Conservation (phyloP, 2,329 filamentous ascomycete genomes). For the Colletotrichum abscissum region DNA sequence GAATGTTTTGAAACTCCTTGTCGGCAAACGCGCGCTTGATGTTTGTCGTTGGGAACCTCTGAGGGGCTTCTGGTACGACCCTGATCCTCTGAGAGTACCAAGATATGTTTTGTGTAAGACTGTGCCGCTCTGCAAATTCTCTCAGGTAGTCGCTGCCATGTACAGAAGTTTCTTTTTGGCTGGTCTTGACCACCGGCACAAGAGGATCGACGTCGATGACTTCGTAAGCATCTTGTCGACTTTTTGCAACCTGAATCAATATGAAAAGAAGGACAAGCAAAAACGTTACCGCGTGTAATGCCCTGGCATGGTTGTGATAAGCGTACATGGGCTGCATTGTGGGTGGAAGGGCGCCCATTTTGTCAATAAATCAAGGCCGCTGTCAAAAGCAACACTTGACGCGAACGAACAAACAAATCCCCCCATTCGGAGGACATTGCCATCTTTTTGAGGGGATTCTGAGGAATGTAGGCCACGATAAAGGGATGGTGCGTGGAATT, state of each 20-base stretch:
- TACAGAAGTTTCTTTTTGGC: not conserved
- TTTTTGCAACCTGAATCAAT: constrained; percentile 17
- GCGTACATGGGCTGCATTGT: constrained; percentile 18
- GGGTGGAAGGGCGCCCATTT: not conserved
- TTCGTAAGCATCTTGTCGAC: constrained; percentile 21
- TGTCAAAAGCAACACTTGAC: constrained; percentile 7
- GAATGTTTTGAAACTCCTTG: constrained; percentile 10
- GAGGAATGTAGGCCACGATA: constrained; percentile 25
- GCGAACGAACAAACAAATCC: not conserved
- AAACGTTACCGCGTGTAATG: constrained; percentile 30
- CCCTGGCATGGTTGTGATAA: constrained; percentile 28
- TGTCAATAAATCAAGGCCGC: constrained; percentile 9
- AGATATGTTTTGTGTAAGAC: constrained; percentile 20
- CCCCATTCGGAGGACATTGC: not conserved
- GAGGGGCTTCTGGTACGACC: not conserved
- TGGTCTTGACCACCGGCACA: constrained; percentile 18
- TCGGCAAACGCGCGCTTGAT: constrained; percentile 1
- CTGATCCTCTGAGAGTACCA: constrained; percentile 21
- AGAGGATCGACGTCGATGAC: constrained; percentile 26
- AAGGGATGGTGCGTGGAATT: constrained; percentile 32
- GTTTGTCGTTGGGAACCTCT: constrained; percentile 11
- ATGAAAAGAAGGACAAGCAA: constrained; percentile 27
- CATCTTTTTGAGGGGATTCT: constrained; percentile 29
- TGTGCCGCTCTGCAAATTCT: constrained; percentile 18
- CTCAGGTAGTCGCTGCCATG: constrained; percentile 11